A percentile compares a stretch with the other conserved stretches of the same genome.
Conservation (phyloP, 768 basidiomycete genomes). For the Clavaria fumosa region DNA sequence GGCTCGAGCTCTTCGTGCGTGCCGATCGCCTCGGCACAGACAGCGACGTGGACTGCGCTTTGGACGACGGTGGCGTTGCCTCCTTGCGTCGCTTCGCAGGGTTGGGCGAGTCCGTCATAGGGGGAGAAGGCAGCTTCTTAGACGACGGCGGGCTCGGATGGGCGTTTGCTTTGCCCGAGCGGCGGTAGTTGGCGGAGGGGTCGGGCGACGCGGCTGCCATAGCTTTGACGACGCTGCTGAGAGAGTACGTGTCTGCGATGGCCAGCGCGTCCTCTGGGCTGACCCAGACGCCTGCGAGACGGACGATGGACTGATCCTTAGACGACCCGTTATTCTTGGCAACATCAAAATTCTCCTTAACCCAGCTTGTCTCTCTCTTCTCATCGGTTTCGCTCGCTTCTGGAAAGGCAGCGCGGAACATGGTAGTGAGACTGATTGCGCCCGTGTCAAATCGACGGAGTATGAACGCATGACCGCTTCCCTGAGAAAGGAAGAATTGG, state of each 20-base stretch:
- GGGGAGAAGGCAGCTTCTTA: slow-evolving; percentile 28
- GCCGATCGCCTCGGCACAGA: slow-evolving; percentile 24
- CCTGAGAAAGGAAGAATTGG: slow-evolving; percentile 24
- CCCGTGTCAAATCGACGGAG: slow-evolving; percentile 88
- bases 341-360: slow-evolving; percentile 64
- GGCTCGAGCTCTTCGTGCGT: slow-evolving; percentile 25
- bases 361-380: slow-evolving; percentile 67
- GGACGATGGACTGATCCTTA: slow-evolving; percentile 40
- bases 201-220: slow-evolving; percentile 67
- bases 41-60: slow-evolving; percentile 20
- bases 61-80: too few species aligned
- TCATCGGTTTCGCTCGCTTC: slow-evolving; percentile 63
- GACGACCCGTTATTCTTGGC: slow-evolving; percentile 61
- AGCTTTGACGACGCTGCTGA: slow-evolving; percentile 43
- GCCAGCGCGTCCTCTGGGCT: slow-evolving; percentile 44
- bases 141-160: slow-evolving; percentile 17
- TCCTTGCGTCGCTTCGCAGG: slow-evolving; percentile 56
- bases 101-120: slow-evolving; percentile 20
- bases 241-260: slow-evolving; percentile 51
- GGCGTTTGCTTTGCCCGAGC: slow-evolving; percentile 34
- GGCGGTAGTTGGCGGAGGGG: slow-evolving; percentile 62
- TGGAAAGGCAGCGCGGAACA: slow-evolving; percentile 93
- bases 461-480: slow-evolving; percentile 79
- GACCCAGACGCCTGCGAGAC: slow-evolving; percentile 87
- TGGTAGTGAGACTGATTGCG: slow-evolving; percentile 83